These are phyloP conservation scores for Podospora pseudoanserina DNA, from an alignment of 495 filamentous ascomycete species.

Conservation along the genomic window DNA sequence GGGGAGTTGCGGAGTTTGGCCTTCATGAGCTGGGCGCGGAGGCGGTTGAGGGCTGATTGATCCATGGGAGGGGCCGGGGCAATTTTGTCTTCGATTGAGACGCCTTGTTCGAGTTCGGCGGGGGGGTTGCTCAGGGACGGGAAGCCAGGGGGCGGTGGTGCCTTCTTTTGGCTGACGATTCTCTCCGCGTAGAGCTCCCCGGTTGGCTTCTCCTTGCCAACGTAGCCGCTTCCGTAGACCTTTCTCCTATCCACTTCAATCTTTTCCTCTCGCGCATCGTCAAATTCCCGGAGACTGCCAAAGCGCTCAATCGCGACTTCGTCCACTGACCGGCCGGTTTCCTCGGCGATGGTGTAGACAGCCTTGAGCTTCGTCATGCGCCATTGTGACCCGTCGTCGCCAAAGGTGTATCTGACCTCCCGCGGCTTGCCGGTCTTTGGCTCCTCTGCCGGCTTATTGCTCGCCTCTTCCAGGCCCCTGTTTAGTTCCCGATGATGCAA, in stretches of 20 bases:
- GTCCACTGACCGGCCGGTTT: conserved; percentile 66
- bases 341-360: conserved; percentile 75
- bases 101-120: conserved; percentile 38
- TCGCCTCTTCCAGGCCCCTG: conserved; percentile 55
- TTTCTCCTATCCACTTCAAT: conserved; percentile 82
- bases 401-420: conserved; percentile 79
- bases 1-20: conserved; percentile 76
- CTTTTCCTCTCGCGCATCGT: conserved; percentile 92
- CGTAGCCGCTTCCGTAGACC: conserved; percentile 80
- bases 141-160: conserved; percentile 1
- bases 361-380: conserved; percentile 91
- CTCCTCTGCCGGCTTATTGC: conserved; percentile 9
- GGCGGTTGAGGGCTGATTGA: conserved; percentile 75
- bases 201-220: conserved; percentile 81
- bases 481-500: conserved; percentile 84
- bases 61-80: conserved; percentile 54
- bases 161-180: conserved; percentile 22
- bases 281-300: conserved; percentile 78
- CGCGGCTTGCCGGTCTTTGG: conserved; percentile 34
- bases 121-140: conserved; percentile 14
- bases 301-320: conserved; percentile 78
- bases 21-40: conserved; percentile 91
- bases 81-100: conserved; percentile 40
- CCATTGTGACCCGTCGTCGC: conserved; percentile 87
- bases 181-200: conserved; percentile 83